Evolutionary conservation across 495 filamentous ascomycete genomes (phyloP).

Genomic region (Aspergillus heteromorphus): DNA sequence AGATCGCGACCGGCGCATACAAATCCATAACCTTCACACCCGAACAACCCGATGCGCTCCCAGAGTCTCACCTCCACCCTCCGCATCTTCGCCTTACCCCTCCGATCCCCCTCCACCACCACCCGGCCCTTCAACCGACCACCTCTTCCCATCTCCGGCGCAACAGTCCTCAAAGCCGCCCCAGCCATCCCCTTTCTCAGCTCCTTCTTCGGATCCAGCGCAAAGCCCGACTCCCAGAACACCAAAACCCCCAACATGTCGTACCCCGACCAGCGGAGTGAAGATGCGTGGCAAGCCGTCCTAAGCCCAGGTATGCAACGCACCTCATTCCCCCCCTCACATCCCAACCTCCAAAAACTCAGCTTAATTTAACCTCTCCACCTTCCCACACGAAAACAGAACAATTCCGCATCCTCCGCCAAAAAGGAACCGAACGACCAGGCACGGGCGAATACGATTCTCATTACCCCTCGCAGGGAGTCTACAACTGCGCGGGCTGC

Average conservation of each 20-base stretch:
- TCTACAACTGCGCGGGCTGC: slow-evolving; percentile 85
- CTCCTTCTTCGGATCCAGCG: slow-evolving; percentile 66
- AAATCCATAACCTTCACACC: not conserved
- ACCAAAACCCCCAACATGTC: slow-evolving; percentile 70
- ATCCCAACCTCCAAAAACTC: not conserved
- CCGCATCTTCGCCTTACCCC: slow-evolving; percentile 40
- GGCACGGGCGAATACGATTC: slow-evolving; percentile 80
- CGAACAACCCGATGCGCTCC: slow-evolving; percentile 48
- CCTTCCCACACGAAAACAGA: slow-evolving; percentile 48
- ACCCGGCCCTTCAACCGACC: slow-evolving; percentile 18
- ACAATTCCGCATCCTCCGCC: slow-evolving; percentile 86
- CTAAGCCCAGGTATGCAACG: slow-evolving; percentile 60
- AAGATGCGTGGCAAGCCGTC: slow-evolving; percentile 84
- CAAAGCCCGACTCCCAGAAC: slow-evolving; percentile 28
- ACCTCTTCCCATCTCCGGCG: slow-evolving; percentile 30
- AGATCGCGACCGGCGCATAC: not conserved
- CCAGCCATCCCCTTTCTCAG: slow-evolving; percentile 71
- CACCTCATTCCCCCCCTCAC: not conserved
- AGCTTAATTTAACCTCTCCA: no score
- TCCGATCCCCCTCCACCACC: slow-evolving; percentile 21
- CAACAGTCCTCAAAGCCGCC: slow-evolving; percentile 50
- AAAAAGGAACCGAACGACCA: slow-evolving; percentile 84
- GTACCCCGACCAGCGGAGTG: slow-evolving; percentile 71
- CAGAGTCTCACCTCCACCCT: slow-evolving; percentile 44
- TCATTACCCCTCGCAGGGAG: slow-evolving; percentile 66